phyloP scores from a whole-genome alignment of 768 basidiomycete genomes.

The Fomitopsis pulvina region DNA sequence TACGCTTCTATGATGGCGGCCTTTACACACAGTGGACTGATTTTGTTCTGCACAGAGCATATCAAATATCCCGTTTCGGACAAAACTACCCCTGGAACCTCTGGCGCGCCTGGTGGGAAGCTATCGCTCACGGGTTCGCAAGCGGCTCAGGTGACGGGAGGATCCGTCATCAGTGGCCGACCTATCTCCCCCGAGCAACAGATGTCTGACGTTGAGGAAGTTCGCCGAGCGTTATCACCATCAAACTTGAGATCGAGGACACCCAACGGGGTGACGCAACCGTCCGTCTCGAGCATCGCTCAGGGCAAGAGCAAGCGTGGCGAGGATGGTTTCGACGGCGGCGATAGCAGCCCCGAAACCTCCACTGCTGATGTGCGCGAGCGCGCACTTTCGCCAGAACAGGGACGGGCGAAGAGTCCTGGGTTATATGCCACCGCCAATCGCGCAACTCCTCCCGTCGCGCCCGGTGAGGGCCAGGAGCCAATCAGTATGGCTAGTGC shows the following conservation, averaged over 20 bases:
- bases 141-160: background rate
- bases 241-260: conserved; percentile 34
- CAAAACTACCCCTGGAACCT: conserved; percentile 26
- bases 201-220: conserved; percentile 43
- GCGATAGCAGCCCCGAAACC: conserved; percentile 38
- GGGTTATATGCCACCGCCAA: conserved; percentile 29
- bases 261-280: conserved; percentile 38
- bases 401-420: conserved; percentile 56
- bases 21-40: background rate
- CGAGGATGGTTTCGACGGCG: conserved; percentile 42
- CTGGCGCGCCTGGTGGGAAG: conserved; percentile 36
- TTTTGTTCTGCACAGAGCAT: conserved; percentile 47
- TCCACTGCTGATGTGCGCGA: conserved; percentile 35
- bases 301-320: conserved; percentile 42
- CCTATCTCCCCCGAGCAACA: conserved; percentile 57
- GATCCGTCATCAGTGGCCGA: conserved; percentile 27
- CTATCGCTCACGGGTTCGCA: conserved; percentile 34
- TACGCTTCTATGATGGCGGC: conserved; percentile 34
- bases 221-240: conserved; percentile 65
- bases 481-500: conserved; percentile 49
- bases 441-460: conserved; percentile 55
- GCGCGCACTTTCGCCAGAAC: conserved; percentile 55
- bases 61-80: conserved; percentile 86
- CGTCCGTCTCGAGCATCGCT: conserved; percentile 32
- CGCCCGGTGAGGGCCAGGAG: conserved; percentile 17